A percentile compares a stretch with the other conserved stretches of the same genome.
Evolutionary conservation across 2,329 filamentous ascomycete genomes (phyloP).

Genomic region (Exophiala dermatitidis): DNA sequence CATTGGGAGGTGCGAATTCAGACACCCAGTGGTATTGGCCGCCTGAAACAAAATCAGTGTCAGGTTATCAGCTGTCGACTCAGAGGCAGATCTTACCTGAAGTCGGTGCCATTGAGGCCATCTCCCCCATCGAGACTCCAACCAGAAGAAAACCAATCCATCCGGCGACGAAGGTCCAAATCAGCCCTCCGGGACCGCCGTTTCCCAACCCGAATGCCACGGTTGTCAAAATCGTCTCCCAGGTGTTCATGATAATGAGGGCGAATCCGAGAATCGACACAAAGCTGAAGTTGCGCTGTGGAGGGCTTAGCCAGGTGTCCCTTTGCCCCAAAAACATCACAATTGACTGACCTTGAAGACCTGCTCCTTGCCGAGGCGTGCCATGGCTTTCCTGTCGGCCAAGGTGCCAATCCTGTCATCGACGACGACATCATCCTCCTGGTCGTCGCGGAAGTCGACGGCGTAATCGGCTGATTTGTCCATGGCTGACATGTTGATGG

Average conservation of each 20-base stretch:
- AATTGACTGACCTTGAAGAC: conserved; percentile 31
- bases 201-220: conserved; percentile 33
- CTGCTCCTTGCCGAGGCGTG: conserved; percentile 34
- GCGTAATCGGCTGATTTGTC: conserved; percentile 14
- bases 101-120: conserved; percentile 40
- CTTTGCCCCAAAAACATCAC: background rate
- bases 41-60: conserved; percentile 27
- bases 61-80: background rate
- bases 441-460: conserved; percentile 7
- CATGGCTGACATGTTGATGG: background rate
- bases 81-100: conserved; percentile 30
- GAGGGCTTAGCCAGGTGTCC: background rate
- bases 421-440: conserved; percentile 13
- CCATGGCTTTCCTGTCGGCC: conserved; percentile 17
- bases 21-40: conserved; percentile 55
- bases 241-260: conserved; percentile 39
- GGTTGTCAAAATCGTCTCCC: conserved; percentile 38
- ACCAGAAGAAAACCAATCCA: conserved; percentile 40
- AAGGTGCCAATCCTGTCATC: conserved; percentile 18
- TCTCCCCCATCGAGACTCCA: conserved; percentile 42
- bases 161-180: conserved; percentile 46
- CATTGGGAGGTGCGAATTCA: conserved; percentile 43
- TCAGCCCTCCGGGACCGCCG: conserved; percentile 47
- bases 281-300: conserved; percentile 41
- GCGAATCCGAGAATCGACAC: conserved; percentile 42